Evolutionary conservation across 805 yeast species (phyloP).

Genomic region (Candida maltosa): DNA sequence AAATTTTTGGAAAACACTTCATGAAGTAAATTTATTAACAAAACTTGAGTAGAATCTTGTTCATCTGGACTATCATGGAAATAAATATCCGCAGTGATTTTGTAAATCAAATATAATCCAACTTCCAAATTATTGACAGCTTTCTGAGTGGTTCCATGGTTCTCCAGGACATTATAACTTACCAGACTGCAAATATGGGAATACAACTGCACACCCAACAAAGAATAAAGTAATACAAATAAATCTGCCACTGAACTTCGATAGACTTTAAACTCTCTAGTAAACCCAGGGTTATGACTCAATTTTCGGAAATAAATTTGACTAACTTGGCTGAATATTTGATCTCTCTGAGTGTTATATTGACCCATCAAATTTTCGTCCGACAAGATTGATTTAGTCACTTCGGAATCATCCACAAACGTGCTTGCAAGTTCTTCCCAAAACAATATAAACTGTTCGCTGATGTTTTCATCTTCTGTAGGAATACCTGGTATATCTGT

Average conservation of each 20-base stretch:
- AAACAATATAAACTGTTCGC: constrained; percentile 53
- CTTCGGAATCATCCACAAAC: constrained; percentile 47
- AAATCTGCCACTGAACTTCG: constrained; percentile 77
- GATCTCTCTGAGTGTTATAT: constrained; percentile 15
- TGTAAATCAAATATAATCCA: constrained; percentile 49
- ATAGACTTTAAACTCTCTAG: constrained; percentile 62
- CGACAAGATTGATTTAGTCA: constrained; percentile 10
- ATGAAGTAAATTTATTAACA: constrained; percentile 22
- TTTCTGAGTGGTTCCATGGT: background rate
- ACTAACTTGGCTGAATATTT: constrained; percentile 51
- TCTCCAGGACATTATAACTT: background rate
- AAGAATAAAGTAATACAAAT: constrained; percentile 65
- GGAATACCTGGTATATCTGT: constrained; percentile 59
- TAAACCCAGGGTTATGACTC: too few relatives aligned
- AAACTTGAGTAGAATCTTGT: constrained; percentile 13
- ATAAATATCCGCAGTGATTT: constrained; percentile 52
- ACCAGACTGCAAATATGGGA: constrained; percentile 8
- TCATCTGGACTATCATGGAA: constrained; percentile 29
- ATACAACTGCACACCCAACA: constrained; percentile 54
- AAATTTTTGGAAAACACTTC: constrained; percentile 20
- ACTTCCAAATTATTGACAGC: constrained; percentile 8
- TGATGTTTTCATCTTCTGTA: constrained; percentile 53
- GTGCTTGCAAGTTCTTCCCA: constrained; percentile 69
- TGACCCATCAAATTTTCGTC: constrained; percentile 12
- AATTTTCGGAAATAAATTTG: constrained; percentile 68